These are phyloP conservation scores for Dothideomycetes sp. DNA, from an alignment of 2,329 filamentous ascomycete species.

Conservation along the genomic window DNA sequence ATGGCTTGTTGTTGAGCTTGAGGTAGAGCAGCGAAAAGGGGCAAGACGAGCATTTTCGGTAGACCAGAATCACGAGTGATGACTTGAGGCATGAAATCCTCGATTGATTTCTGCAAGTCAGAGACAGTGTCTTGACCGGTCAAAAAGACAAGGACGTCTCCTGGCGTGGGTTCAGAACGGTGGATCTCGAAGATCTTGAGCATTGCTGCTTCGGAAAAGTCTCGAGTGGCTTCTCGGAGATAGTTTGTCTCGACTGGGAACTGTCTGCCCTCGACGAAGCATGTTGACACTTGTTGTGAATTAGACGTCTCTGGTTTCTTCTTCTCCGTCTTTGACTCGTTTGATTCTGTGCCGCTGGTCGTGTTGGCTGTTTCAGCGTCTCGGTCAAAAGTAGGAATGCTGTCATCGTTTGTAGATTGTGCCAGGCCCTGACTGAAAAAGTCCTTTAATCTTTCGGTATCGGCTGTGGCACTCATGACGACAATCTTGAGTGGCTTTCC, in stretches of 20 bases:
- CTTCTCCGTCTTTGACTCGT: not conserved
- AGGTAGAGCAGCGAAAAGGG: slow-evolving; percentile 82
- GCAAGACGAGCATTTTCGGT: slow-evolving; percentile 62
- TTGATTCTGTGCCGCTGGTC: not conserved
- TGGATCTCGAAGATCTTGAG: slow-evolving; percentile 82
- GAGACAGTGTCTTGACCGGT: slow-evolving; percentile 93
- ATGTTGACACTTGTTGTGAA: slow-evolving; percentile 36
- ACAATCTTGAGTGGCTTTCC: slow-evolving; percentile 77
- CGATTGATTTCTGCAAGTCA: slow-evolving; percentile 65
- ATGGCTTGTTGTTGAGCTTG: slow-evolving; percentile 79
- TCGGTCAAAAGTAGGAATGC: not conserved
- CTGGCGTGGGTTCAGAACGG: slow-evolving; percentile 77
- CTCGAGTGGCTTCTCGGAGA: slow-evolving; percentile 61
- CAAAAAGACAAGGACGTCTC: slow-evolving; percentile 86
- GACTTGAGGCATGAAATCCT: slow-evolving; percentile 61
- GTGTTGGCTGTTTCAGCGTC: not conserved
- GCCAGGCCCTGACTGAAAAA: slow-evolving; percentile 54
- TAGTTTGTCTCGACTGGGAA: slow-evolving; percentile 75
- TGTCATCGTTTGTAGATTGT: not conserved
- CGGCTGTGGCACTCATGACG: slow-evolving; percentile 94
- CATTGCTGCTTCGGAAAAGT: slow-evolving; percentile 73
- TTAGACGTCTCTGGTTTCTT: not conserved
- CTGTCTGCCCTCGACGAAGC: slow-evolving; percentile 75
- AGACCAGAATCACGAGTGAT: slow-evolving; percentile 55
- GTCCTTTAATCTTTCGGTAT: slow-evolving; percentile 64